Conservation (phyloP, 768 basidiomycete species). For the Boletus tomentosulus region DNA sequence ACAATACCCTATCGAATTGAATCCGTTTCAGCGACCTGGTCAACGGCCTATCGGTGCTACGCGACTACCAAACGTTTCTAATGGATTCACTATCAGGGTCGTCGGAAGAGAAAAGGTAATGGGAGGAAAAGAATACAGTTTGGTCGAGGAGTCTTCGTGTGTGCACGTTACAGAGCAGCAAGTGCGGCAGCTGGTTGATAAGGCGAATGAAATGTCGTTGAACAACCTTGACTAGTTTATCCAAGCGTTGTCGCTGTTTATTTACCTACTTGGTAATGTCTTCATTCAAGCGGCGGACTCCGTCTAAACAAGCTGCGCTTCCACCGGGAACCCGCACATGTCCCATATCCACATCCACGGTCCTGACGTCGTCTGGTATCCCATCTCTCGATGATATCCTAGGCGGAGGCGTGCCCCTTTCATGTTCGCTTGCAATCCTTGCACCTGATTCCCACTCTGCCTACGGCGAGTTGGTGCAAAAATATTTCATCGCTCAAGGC, state of each 20-base stretch:
- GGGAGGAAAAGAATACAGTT: background rate
- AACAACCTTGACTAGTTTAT: conserved; percentile 26
- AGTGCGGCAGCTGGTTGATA: conserved; percentile 12
- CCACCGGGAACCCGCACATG: conserved; percentile 56
- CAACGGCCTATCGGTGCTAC: conserved; percentile 25
- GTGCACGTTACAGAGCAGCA: background rate
- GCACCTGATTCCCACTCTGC: conserved; percentile 86
- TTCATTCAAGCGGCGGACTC: conserved; percentile 71
- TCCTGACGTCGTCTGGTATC: conserved; percentile 79
- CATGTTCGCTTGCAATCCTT: conserved; percentile 65
- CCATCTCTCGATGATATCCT: conserved; percentile 93
- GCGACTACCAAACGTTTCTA: conserved; percentile 29
- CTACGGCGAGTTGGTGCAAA: conserved; percentile 79
- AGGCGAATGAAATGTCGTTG: conserved; percentile 18
- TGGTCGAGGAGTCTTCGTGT: background rate
- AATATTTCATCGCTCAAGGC: conserved; percentile 89
- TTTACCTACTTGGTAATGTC: conserved; percentile 44
- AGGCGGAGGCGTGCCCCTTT: conserved; percentile 85
- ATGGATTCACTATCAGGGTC: conserved; percentile 30
- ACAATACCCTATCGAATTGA: conserved; percentile 28
- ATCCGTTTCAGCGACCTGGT: conserved; percentile 33
- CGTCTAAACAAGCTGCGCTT: conserved; percentile 39
- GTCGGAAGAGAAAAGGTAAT: conserved; percentile 17
- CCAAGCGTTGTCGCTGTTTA: background rate
- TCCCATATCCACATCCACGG: conserved; percentile 50